A percentile compares a stretch with the other conserved stretches of the same genome.
Evolutionary conservation across 768 basidiomycete genomes (phyloP).

Genomic region (Xanthoconium purpureum): DNA sequence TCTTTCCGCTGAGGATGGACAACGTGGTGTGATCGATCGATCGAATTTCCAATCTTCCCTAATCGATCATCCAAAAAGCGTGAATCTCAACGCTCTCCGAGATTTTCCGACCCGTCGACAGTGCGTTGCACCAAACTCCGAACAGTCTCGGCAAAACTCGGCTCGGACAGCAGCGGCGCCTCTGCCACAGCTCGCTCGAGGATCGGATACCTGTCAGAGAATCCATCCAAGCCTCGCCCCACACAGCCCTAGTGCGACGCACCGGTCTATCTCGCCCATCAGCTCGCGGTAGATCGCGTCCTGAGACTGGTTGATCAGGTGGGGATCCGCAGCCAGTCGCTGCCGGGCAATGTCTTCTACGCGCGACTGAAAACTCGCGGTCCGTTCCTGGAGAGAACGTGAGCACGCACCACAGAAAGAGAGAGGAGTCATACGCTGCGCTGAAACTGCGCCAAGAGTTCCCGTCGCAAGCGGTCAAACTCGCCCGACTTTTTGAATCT

Average conservation of each 20-base stretch:
- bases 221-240: background rate
- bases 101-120: constrained; percentile 32
- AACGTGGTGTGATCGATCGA: constrained; percentile 3
- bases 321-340: constrained; percentile 51
- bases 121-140: constrained; percentile 44
- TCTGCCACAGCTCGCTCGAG: constrained; percentile 61
- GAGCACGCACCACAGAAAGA: background rate
- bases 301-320: constrained; percentile 48
- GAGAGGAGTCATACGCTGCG: constrained; percentile 42
- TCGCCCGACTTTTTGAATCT: constrained; percentile 82
- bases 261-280: constrained; percentile 73
- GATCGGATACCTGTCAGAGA: constrained; percentile 51
- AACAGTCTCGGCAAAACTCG: constrained; percentile 43
- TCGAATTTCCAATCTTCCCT: constrained; percentile 1
- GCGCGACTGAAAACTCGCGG: constrained; percentile 50
- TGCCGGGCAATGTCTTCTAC: constrained; percentile 62
- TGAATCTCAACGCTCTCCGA: background rate
- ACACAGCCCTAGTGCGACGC: background rate
- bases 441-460: constrained; percentile 61
- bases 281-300: constrained; percentile 59
- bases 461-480: constrained; percentile 67
- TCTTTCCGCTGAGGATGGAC: constrained; percentile 3
- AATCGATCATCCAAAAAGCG: background rate
- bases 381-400: constrained; percentile 41
- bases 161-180: constrained; percentile 47